Conservation (phyloP, 2,329 filamentous ascomycete species). For the Aspergillus piperis region DNA sequence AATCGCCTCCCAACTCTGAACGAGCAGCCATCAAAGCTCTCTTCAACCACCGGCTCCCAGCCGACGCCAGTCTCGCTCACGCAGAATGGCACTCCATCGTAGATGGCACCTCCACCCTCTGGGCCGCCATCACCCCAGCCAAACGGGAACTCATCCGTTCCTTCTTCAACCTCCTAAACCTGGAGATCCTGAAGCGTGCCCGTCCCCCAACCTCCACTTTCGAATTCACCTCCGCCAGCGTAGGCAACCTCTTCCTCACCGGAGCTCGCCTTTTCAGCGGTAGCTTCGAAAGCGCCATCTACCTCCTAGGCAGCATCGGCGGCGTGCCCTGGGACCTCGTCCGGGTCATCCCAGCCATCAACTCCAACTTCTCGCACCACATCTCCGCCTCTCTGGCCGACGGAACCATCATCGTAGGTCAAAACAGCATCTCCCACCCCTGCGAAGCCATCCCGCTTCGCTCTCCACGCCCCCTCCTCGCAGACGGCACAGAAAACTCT, state of each 20-base stretch:
- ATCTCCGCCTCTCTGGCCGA: constrained; percentile 81
- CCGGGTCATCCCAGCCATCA: constrained; percentile 83
- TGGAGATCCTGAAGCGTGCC: constrained; percentile 76
- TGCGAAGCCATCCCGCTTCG: constrained; percentile 61
- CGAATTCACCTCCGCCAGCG: constrained; percentile 73
- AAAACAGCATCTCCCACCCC: constrained; percentile 90
- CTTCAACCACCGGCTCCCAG: constrained; percentile 82
- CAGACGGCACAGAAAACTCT: constrained; percentile 36
- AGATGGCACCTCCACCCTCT: constrained; percentile 76
- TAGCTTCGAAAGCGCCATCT: constrained; percentile 89
- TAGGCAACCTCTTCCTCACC: constrained; percentile 78
- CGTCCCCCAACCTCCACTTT: constrained; percentile 70
- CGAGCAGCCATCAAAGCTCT: constrained; percentile 74
- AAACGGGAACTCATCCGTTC: constrained; percentile 77
- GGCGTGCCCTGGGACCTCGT: constrained; percentile 72
- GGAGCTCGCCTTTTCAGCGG: constrained; percentile 89
- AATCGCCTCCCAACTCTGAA: constrained; percentile 60
- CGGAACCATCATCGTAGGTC: constrained; percentile 78
- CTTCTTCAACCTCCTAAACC: constrained; percentile 72
- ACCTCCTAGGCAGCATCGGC: constrained; percentile 83
- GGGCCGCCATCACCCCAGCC: constrained; percentile 68
- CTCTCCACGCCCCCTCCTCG: constrained; percentile 39
- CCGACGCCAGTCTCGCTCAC: constrained; percentile 62
- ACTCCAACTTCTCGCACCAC: constrained; percentile 93
- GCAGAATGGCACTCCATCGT: constrained; percentile 87